Base-by-base conservation (phyloP, 805 yeast species). In the Torulaspora microellipsoides region DNA sequence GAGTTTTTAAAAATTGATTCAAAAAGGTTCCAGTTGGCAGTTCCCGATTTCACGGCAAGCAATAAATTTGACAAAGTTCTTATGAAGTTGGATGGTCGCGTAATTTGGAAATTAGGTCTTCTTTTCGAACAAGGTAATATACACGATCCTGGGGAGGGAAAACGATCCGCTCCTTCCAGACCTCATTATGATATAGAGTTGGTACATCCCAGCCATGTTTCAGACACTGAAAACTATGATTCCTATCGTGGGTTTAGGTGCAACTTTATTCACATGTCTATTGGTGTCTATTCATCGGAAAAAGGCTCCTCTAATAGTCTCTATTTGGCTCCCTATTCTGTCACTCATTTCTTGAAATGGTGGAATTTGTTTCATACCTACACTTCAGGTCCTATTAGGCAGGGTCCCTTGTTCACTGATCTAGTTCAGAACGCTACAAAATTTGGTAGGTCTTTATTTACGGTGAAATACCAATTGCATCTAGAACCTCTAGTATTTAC, bases 301-400 rank as follows among this genome's bases (percentile, higher is more conserved):
- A 73, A 47, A 59, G 67, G 44, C 62, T 62, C 73, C n/a, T 72
- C 75, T 45, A 89, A 88, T 59, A 70, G 86, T 4, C 72, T 83
- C 4, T 87, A 88, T 58, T 64, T 89, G 40, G 76, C 88, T 2
- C 95, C 95, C 1, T 70, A 72, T n/a, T 71, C 81, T 0, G 70
- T 87, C 47, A 54, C 67, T 1, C 91, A 83, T 51, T 88, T 89
- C 64, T 72, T 77, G 50, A 64, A 63, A 9, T 90, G 97, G 97
- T 88, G 95, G 95, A 65, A 69, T 29, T 70, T 84, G 47, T 89
- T 89, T 61, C 74, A 78, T 30, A 80, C 89, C n/a, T 81, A 80
- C 45, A 72, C 84, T 52, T 79, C 88, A 40, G 74, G 91, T 10
- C 96, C 96, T 0, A 72, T 87, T 17, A 71, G 91, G 42, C 72